Evolutionary conservation across 192 early-diverging fungal genomes (phyloP).

Genomic region (Entomortierella parvispora): DNA sequence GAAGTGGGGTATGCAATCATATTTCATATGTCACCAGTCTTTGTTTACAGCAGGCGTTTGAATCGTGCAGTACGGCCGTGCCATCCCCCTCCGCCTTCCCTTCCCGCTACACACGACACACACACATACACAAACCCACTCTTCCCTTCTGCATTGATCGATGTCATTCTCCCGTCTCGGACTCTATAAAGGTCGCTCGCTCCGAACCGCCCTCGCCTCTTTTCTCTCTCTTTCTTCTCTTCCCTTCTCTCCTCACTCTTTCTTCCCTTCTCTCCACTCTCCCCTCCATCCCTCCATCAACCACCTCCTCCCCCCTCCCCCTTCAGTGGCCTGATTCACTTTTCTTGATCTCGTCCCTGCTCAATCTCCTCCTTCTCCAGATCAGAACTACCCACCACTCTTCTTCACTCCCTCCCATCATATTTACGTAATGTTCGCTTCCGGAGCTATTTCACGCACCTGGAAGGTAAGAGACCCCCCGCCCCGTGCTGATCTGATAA

Average conservation of each 20-base stretch:
- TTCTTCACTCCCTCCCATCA: constrained; percentile 1
- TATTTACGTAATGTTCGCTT: constrained; percentile 44
- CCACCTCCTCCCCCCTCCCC: not conserved
- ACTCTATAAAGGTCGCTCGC: not conserved
- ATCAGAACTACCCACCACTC: constrained; percentile 5
- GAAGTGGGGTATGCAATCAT: too few relatives aligned
- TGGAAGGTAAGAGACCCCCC: constrained; percentile 34
- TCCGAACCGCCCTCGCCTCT: not conserved
- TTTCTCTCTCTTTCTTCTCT: not conserved
- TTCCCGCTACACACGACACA: too few relatives aligned
- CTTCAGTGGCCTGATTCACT: not conserved
- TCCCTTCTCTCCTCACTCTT: not conserved
- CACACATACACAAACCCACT: not conserved
- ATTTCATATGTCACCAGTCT: too few relatives aligned
- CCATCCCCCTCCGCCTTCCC: too few relatives aligned
- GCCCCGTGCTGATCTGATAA: too few relatives aligned
- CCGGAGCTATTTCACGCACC: constrained; percentile 51
- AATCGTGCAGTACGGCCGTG: too few relatives aligned
- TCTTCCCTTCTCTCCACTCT: not conserved
- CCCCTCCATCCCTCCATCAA: not conserved
- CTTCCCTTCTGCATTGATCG: too few relatives aligned
- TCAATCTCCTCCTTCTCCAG: not conserved
- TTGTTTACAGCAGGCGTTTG: too few relatives aligned
- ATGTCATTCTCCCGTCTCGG: too few relatives aligned
- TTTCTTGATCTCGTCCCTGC: not conserved